These are phyloP conservation scores for Paxillus involutus DNA, from an alignment of 768 basidiomycete species.

Conservation along the genomic window DNA sequence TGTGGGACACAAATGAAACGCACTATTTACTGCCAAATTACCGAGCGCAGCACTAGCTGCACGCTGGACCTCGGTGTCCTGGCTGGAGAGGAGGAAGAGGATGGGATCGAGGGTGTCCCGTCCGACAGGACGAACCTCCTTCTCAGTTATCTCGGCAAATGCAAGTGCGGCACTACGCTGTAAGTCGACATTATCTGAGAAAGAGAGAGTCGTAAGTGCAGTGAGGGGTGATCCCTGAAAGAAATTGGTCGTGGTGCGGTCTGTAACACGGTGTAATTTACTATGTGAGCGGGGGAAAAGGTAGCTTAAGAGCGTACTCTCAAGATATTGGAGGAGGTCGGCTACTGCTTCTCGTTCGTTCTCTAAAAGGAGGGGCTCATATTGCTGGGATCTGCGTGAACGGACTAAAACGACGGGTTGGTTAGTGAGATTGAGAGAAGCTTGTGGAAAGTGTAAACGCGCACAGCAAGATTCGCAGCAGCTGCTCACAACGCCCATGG, in stretches of 20 bases:
- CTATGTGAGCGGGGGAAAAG: not conserved
- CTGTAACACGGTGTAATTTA: conserved; percentile 27
- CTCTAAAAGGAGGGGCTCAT: conserved; percentile 84
- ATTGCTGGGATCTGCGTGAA: conserved; percentile 81
- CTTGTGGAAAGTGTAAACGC: conserved; percentile 28
- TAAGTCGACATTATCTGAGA: conserved; percentile 98
- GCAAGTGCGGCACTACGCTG: conserved; percentile 97
- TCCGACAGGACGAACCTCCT: conserved; percentile 95
- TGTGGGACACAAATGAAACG: conserved; percentile 35
- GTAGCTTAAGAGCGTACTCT: conserved; percentile 62
- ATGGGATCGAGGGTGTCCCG: conserved; percentile 98
- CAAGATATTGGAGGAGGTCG: conserved; percentile 94
- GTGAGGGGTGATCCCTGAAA: conserved; percentile 90
- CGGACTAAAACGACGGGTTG: conserved; percentile 51
- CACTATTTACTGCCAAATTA: conserved; percentile 97
- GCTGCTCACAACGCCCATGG: conserved; percentile 76
- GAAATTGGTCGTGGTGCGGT: conserved; percentile 98
- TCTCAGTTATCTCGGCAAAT: conserved; percentile 99
- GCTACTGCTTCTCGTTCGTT: conserved; percentile 98
- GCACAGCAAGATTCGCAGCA: conserved; percentile 85
- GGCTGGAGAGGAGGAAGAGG: conserved; percentile 93
- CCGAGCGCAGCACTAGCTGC: conserved; percentile 97
- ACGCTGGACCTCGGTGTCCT: conserved; percentile 98
- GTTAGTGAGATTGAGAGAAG: conserved; percentile 7
- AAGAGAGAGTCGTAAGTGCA: conserved; percentile 94